phyloP scores from a whole-genome alignment of 768 basidiomycete species.

The Termitomyces sp. region DNA sequence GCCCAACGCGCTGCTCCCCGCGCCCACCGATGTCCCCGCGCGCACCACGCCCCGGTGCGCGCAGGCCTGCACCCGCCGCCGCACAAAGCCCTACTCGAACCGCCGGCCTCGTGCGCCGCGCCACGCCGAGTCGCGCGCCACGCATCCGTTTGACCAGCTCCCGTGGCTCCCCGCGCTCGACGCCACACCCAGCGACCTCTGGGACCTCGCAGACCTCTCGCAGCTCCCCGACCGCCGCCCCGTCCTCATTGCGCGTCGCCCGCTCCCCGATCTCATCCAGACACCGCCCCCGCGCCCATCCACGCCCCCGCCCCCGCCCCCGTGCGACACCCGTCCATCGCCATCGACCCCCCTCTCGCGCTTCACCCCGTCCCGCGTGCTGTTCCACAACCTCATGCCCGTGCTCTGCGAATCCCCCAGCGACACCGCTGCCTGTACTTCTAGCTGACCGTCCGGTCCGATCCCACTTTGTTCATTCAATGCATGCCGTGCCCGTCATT shows the following conservation, averaged over 20 bases:
- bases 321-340: conserved; percentile 8
- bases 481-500: neutral
- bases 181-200: conserved; percentile 32
- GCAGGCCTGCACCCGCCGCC: conserved; percentile 16
- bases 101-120: conserved; percentile 7
- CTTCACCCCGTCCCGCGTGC: conserved; percentile 42
- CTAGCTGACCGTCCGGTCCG: conserved; percentile 7
- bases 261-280: conserved; percentile 33
- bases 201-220: conserved; percentile 64
- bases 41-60: neutral
- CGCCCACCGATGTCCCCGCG: neutral
- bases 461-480: neutral
- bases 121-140: conserved; percentile 15
- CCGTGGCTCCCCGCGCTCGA: conserved; percentile 66
- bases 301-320: neutral
- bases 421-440: conserved; percentile 26
- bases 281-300: conserved; percentile 6
- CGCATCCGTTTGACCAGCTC: conserved; percentile 50
- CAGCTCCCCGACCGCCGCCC: conserved; percentile 38
- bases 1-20: neutral
- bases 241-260: conserved; percentile 53
- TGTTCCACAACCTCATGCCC: conserved; percentile 61
- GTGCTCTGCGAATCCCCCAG: conserved; percentile 34
- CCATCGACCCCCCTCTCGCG: conserved; percentile 28
- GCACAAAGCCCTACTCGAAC: conserved; percentile 18